Base-by-base conservation (phyloP, 2,329 filamentous ascomycete genomes). In the Alternaria sp. region DNA sequence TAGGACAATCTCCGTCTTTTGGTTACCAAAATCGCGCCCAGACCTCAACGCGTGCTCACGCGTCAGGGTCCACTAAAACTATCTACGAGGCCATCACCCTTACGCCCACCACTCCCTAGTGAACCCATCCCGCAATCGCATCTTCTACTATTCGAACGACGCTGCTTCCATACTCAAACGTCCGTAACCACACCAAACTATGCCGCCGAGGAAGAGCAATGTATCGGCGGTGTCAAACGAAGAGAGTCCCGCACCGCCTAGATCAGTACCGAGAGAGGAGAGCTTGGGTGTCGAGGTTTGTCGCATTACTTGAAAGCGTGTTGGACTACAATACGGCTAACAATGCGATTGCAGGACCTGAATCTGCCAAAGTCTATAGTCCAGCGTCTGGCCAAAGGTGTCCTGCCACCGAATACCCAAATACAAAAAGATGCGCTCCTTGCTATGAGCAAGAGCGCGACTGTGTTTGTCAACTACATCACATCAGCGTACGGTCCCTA, bases 401-500 rank as follows among this genome's bases (percentile, higher is more conserved):
- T 92, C 6, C 82, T 95, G 5, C 91, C 92, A 1, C 85, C 91
- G 6, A 93, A 93, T 75, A 94, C 91, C 5, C 90, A 93, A 78
- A 91, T 94, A 49, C 91, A 94, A 76, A 91, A 89, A 72, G 93
- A 93, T 80, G 92, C 92, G 42, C 86, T 94, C 55, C 80, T 92
- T 52, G 92, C 91, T 9, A 85, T 95, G 81, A 90, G 87, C 67
- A 94, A 94, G 80, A 91, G 90, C 78, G 90, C 92, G 7, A 94
- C 91, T 1, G 89, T 95, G 0, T 95, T 95, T 73, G 90, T 95
- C 69, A 94, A 88, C 79, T 92, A 94, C 76, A 82, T 95, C 32
- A 89, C 91, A 44, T 86, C 87, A 62, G 86, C 89, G 91, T 94
- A 85, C 55, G 89, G 51, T 6, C 6, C 18, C 7, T 14, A 9